Base-by-base conservation (phyloP, 176 grass and related monocot genomes). In the Stipa capillata region DNA sequence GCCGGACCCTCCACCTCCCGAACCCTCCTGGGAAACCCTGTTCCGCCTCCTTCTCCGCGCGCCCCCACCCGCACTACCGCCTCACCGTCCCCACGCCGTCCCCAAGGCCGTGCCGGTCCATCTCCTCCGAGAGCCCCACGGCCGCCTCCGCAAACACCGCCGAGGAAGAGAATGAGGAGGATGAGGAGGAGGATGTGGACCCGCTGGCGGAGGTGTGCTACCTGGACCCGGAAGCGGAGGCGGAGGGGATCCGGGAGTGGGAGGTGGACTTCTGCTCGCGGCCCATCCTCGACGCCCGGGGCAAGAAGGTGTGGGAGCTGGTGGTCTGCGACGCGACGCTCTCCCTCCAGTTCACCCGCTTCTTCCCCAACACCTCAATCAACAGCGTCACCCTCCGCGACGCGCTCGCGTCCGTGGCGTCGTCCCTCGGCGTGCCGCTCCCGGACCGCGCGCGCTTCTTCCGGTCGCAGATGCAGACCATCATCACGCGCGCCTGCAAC, bases 361-460 rank as follows among this genome's bases (percentile, higher is more conserved):
- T 87, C 90, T 99, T 99, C 84, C 96, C 96, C 77, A 99, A 93
- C 90, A 99, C 88, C 47, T 87, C 93, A 81, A 99, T 99, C 81
- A 99, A 99, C 80, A 99, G 96, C 69, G 83, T 95, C 24, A 95
- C 96, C 69, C 90, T 95, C 73, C 91, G 89, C 77, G 90, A 99
- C 69, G 88, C 96, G 64, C 91, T 99, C 82, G 63, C 82, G 60
- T 86, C 83, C 69, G 81, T 99, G 13, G 43, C 85, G 1, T 42
- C 86, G 54, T 57, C 60, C 13, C 81, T 99, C 47, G 85, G 85
- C 49, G 80, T 99, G 68, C 92, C 92, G 16, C 56, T 93, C 32
- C 96, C 96, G 6, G 69, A 89, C 79, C 93, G 89, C 79, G 93
- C 90, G 39, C 92, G 92, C 24, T 99, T 99, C 77, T 99, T 99